Conservation (phyloP, 1,284 basidiomycete genomes). For the Heterobasidion occidentale region DNA sequence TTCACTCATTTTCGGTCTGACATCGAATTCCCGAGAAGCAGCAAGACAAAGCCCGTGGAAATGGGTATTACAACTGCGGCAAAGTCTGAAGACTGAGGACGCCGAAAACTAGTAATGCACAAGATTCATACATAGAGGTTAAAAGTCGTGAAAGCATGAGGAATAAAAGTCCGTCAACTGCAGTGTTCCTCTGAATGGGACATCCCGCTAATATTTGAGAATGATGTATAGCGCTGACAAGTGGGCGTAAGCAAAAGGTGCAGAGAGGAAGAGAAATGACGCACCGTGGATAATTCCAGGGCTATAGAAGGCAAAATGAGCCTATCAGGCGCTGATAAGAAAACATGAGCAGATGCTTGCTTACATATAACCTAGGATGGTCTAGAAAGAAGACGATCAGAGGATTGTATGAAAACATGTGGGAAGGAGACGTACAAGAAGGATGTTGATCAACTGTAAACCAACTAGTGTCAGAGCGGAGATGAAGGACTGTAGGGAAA, state of each 20-base stretch:
- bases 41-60: no score
- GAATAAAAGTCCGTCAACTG: slow-evolving; percentile 2
- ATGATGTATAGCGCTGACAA: slow-evolving; percentile 64
- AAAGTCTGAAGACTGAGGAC: no score
- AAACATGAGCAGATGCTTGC: background rate
- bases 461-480: no score
- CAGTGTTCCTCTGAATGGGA: background rate
- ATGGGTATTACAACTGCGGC: background rate
- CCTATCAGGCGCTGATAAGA: slow-evolving; percentile 10
- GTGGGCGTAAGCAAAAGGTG: background rate
- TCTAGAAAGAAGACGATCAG: slow-evolving; percentile 22
- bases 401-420: background rate
- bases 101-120: background rate
- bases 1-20: background rate
- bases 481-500: background rate
- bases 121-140: background rate
- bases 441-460: slow-evolving; percentile 56
- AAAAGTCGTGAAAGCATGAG: background rate
- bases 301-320: slow-evolving; percentile 23
- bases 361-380: slow-evolving; percentile 66
- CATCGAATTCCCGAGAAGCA: background rate
- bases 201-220: slow-evolving; percentile 39
- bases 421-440: slow-evolving; percentile 30
- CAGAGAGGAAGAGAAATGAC: slow-evolving; percentile 11
- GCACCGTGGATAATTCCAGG: slow-evolving; percentile 71